A percentile compares a stretch with the other conserved stretches of the same genome.
Conservation (phyloP, 768 basidiomycete species). For the Cyclocybe aegerita region DNA sequence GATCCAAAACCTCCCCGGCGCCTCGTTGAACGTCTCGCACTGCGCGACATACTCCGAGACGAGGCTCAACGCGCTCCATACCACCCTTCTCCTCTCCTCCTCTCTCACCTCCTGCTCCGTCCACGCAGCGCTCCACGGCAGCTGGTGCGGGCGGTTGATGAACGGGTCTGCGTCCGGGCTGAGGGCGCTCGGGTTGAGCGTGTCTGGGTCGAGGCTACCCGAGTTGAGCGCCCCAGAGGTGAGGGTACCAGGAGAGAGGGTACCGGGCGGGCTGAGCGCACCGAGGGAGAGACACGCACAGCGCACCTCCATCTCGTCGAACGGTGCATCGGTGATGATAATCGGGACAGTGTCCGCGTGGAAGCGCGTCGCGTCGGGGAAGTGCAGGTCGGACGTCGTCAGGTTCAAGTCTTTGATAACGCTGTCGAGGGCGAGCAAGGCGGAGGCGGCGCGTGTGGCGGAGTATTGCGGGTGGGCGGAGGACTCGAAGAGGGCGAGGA, state of each 20-base stretch:
- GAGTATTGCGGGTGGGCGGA: slow-evolving; percentile 70
- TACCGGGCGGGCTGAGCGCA: slow-evolving; percentile 25
- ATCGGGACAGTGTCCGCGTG: slow-evolving; percentile 50
- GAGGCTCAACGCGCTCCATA: slow-evolving; percentile 73
- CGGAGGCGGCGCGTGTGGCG: slow-evolving; percentile 47
- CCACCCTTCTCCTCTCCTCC: slow-evolving; percentile 74
- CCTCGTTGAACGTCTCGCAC: slow-evolving; percentile 63
- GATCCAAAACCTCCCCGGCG: slow-evolving; percentile 56
- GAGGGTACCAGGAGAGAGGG: too few species aligned
- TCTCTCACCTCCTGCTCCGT: slow-evolving; percentile 50
- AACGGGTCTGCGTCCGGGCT: slow-evolving; percentile 23
- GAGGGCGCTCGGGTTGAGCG: too few species aligned
- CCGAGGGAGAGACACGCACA: slow-evolving; percentile 24
- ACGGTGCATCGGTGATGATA: slow-evolving; percentile 33
- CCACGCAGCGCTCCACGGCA: slow-evolving; percentile 67
- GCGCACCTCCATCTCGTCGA: slow-evolving; percentile 6
- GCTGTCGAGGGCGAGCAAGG: slow-evolving; percentile 61
- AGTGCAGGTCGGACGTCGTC: slow-evolving; percentile 54
- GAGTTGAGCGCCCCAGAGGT: too few species aligned
- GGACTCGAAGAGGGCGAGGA: slow-evolving; percentile 75
- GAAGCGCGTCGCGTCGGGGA: slow-evolving; percentile 53
- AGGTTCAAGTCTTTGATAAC: slow-evolving; percentile 59
- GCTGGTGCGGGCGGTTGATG: slow-evolving; percentile 45
- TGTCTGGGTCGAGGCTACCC: too few species aligned
- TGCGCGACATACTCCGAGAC: slow-evolving; percentile 68